Percentiles rank a stretch among this genome's conserved stretches.
Evolutionary conservation across 768 basidiomycete genomes (phyloP).

Genomic region (Candolleomyces eurysporus): DNA sequence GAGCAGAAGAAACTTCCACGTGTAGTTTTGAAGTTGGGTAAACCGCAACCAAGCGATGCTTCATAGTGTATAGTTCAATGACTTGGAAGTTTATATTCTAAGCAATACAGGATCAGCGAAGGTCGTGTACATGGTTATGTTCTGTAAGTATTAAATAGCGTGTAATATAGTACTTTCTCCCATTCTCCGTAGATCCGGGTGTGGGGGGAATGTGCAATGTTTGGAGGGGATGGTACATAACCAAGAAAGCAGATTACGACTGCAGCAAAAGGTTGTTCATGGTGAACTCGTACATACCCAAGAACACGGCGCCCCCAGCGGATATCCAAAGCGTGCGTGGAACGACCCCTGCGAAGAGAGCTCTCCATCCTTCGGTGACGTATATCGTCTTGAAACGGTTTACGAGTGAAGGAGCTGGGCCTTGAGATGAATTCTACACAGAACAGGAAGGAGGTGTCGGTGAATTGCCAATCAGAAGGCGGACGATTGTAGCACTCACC

Average conservation of each 20-base stretch:
- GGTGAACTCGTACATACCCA: conserved; percentile 93
- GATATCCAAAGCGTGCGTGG: conserved; percentile 97
- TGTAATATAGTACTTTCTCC: background rate
- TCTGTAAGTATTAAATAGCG: background rate
- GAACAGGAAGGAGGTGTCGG: background rate
- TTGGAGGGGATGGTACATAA: background rate
- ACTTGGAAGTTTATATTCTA: too few relatives aligned
- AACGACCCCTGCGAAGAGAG: conserved; percentile 83
- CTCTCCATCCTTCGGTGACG: conserved; percentile 61
- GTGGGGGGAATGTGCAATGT: background rate
- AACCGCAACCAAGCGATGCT: conserved; percentile 27
- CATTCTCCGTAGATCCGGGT: background rate
- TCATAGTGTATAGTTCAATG: background rate
- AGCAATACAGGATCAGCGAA: background rate
- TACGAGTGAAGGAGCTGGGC: conserved; percentile 52
- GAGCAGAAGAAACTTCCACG: conserved; percentile 47
- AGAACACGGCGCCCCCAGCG: conserved; percentile 92
- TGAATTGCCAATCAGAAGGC: background rate
- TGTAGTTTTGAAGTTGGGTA: conserved; percentile 55
- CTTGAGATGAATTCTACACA: conserved; percentile 47
- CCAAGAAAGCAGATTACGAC: background rate
- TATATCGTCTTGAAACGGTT: conserved; percentile 67
- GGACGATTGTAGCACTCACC: conserved; percentile 39
- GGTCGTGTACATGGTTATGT: background rate
- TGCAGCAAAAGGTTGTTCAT: conserved; percentile 41